Percentiles rank a stretch among this genome's conserved stretches.
phyloP scores from a whole-genome alignment of 495 filamentous ascomycete species.

The Penicillium odoratum region DNA sequence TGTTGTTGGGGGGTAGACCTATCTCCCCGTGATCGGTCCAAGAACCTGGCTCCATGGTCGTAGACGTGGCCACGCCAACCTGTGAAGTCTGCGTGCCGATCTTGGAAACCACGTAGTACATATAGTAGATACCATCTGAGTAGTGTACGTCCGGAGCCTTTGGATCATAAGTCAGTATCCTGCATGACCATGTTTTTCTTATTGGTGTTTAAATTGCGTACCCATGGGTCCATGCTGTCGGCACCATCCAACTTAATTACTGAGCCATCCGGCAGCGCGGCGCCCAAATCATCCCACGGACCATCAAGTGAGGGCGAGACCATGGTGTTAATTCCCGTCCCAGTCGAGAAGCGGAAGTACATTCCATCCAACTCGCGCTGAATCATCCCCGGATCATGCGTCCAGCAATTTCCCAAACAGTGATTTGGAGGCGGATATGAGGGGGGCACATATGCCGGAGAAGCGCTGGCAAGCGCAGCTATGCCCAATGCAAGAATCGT shows the following conservation, averaged over 20 bases:
- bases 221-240: slow-evolving; percentile 58
- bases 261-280: slow-evolving; percentile 56
- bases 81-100: slow-evolving; percentile 63
- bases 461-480: neutral
- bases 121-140: slow-evolving; percentile 60
- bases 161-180: neutral
- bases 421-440: slow-evolving; percentile 52
- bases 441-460: slow-evolving; percentile 13
- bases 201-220: slow-evolving; percentile 23
- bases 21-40: slow-evolving; percentile 57
- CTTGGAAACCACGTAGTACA: slow-evolving; percentile 69
- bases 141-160: slow-evolving; percentile 67
- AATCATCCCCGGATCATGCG: slow-evolving; percentile 66
- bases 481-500: neutral
- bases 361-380: slow-evolving; percentile 61
- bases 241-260: slow-evolving; percentile 53
- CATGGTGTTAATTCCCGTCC: slow-evolving; percentile 59
- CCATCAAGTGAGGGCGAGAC: slow-evolving; percentile 58
- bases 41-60: slow-evolving; percentile 56
- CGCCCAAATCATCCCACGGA: slow-evolving; percentile 62
- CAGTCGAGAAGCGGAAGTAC: slow-evolving; percentile 74
- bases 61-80: slow-evolving; percentile 67
- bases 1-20: slow-evolving; percentile 49
- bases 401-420: slow-evolving; percentile 59
- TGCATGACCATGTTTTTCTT: neutral